Evolutionary conservation across 1,284 basidiomycete species (phyloP).

Genomic region (Boletus smithii): DNA sequence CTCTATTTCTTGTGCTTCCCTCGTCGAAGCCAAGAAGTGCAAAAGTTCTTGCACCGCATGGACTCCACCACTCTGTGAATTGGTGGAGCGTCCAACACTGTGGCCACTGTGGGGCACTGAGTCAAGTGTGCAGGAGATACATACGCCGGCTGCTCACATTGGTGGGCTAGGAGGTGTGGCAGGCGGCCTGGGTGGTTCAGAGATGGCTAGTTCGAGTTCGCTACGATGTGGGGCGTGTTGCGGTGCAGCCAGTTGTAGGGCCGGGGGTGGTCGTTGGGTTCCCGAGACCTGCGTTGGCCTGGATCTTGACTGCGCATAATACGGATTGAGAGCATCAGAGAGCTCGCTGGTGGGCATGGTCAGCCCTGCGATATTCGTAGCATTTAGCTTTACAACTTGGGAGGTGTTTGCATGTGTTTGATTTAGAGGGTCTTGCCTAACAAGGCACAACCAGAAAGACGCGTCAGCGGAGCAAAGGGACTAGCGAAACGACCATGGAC

Average conservation of each 20-base stretch:
- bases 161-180: slow-evolving; percentile 28
- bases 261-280: slow-evolving; percentile 12
- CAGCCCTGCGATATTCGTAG: neutral
- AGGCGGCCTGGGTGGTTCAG: slow-evolving; percentile 42
- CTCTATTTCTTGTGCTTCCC: slow-evolving; percentile 57
- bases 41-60: slow-evolving; percentile 56
- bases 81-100: slow-evolving; percentile 15
- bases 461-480: slow-evolving; percentile 42
- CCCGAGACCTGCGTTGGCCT: slow-evolving; percentile 28
- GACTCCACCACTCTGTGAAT: slow-evolving; percentile 33
- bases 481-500: slow-evolving; percentile 20
- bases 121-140: slow-evolving; percentile 1
- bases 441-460: slow-evolving; percentile 38
- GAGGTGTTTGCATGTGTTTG: slow-evolving; percentile 30
- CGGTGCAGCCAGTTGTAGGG: slow-evolving; percentile 30
- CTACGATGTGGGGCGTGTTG: slow-evolving; percentile 50
- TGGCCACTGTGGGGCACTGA: slow-evolving; percentile 9
- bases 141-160: slow-evolving; percentile 21
- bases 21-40: slow-evolving; percentile 49
- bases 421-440: slow-evolving; percentile 36
- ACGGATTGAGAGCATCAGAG: slow-evolving; percentile 71
- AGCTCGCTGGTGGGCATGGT: slow-evolving; percentile 62
- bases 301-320: slow-evolving; percentile 47
- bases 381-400: neutral
- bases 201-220: slow-evolving; percentile 57